Percentiles rank a stretch among this genome's conserved stretches.
These are phyloP conservation scores for Ilex aquifolium DNA, from an alignment of 257 asterid genomes.

Conservation along the genomic window DNA sequence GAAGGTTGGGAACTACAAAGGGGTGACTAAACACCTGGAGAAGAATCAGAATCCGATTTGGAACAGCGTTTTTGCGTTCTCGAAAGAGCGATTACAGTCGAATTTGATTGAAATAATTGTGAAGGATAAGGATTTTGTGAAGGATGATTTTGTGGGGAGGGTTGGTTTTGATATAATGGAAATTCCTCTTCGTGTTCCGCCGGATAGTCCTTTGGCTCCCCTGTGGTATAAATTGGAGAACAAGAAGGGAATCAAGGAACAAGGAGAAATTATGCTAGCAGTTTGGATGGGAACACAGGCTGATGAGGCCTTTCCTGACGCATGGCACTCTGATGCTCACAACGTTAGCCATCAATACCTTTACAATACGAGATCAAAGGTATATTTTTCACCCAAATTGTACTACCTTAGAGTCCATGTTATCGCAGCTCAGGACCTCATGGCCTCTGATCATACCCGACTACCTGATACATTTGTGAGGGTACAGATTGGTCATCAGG, in stretches of 20 bases:
- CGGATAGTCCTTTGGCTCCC: slow-evolving; percentile 87
- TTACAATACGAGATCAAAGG: slow-evolving; percentile 63
- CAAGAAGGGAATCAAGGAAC: slow-evolving; percentile 49
- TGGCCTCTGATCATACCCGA: slow-evolving; percentile 50
- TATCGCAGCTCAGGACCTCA: slow-evolving; percentile 73
- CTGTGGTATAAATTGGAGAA: slow-evolving; percentile 67
- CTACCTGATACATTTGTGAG: slow-evolving; percentile 48
- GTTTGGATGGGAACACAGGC: slow-evolving; percentile 98
- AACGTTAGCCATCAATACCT: slow-evolving; percentile 48
- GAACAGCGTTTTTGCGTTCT: slow-evolving; percentile 67
- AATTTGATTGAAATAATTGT: slow-evolving; percentile 57
- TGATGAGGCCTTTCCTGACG: slow-evolving; percentile 83
- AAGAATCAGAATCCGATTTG: slow-evolving; percentile 69
- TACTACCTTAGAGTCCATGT: slow-evolving; percentile 72
- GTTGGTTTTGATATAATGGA: slow-evolving; percentile 62
- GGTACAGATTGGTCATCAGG: slow-evolving; percentile 61
- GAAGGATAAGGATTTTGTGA: slow-evolving; percentile 68
- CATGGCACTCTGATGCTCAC: slow-evolving; percentile 92
- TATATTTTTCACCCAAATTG: slow-evolving; percentile 67
- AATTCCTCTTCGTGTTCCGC: slow-evolving; percentile 66
- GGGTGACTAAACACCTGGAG: slow-evolving; percentile 64
- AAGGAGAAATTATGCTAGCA: slow-evolving; percentile 83
- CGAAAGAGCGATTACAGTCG: slow-evolving; percentile 68
- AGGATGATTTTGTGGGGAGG: slow-evolving; percentile 78
- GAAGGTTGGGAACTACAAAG: slow-evolving; percentile 79